Evolutionary conservation across 1,139 yeast genomes (phyloP), one percentile per base, ranked within the genome.

Genomic region (Martiniozyma asiatica): DNA sequence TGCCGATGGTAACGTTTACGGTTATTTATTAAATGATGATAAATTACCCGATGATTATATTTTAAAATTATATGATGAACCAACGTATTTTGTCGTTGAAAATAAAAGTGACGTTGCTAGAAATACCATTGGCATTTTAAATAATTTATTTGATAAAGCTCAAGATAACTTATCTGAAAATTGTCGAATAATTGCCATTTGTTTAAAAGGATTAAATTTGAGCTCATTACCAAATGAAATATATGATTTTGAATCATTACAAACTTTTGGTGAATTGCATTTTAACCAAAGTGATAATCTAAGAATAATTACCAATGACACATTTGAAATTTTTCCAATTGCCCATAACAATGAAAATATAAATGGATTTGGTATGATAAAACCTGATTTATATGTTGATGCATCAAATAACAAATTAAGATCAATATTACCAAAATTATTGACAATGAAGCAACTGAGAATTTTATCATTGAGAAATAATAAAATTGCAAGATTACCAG

Each of bases 401-500:
- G 59, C 74, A 7, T 54, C 68, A 3, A 58, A 63, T 31, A 76
- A 76, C 47, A 44, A 50, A n/a, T 42, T 76, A n/a, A 49, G 58
- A 14, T 49, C 56, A 2, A 46, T 76, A n/a, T 65, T 71, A n/a
- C 68, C 72, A 0, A 45, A 58, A 9, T 36, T 75, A 13, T 73
- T 73, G 40, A 59, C 61, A 30, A 60, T 72, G 8, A 48, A 57
- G 7, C 64, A 68, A 26, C 48, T 75, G 11, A 59, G 65, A n/a
- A 78, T 70, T 6, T 50, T 76, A 25, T 60, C 70, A 2, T 50
- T 76, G 32, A 56, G 81, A 25, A 61, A 59, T 30, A 76, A 76
- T 44, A 53, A 59, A 30, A 50, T 76, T 22, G 55, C 55, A 16
- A 50, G 56, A 25, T 46, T 76, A 6, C 78, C 81, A 0, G 71